Conservation (phyloP, 2,329 filamentous ascomycete species). For the Cercospora janseana region DNA sequence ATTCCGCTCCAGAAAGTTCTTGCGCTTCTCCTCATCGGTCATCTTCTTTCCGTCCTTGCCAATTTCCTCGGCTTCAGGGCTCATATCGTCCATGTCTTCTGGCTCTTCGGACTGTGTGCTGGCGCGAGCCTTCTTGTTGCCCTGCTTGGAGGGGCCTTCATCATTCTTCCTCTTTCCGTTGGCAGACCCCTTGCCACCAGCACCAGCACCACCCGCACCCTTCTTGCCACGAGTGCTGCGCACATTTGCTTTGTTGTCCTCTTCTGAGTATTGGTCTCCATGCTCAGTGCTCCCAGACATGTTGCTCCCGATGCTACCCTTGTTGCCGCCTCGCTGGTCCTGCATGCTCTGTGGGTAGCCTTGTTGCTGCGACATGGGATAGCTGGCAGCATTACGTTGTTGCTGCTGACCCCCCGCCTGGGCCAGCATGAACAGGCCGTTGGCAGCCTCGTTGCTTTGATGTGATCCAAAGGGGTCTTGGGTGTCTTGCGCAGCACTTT, state of each 20-base stretch:
- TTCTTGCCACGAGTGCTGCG: constrained; percentile 68
- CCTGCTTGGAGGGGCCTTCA: constrained; percentile 65
- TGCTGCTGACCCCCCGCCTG: constrained; percentile 59
- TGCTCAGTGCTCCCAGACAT: constrained; percentile 46
- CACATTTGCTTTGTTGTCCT: constrained; percentile 63
- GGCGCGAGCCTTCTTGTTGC: constrained; percentile 71
- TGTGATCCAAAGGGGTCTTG: constrained; percentile 76
- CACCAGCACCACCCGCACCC: no score
- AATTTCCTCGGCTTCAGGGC: constrained; percentile 44
- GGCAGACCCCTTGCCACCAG: constrained; percentile 49
- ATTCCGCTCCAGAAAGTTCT: constrained; percentile 96
- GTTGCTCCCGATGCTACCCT: constrained; percentile 60
- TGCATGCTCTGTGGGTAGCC: constrained; percentile 49
- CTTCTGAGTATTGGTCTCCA: constrained; percentile 67
- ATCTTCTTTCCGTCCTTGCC: constrained; percentile 72
- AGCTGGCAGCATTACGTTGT: constrained; percentile 46
- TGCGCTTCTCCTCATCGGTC: constrained; percentile 97
- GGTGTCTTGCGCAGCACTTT: constrained; percentile 39
- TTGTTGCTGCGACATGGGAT: constrained; percentile 46
- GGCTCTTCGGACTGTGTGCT: constrained; percentile 51
- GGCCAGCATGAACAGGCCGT: constrained; percentile 87
- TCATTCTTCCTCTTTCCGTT: constrained; percentile 77
- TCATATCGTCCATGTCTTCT: constrained; percentile 54
- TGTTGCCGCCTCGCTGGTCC: constrained; percentile 36
- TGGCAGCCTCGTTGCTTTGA: constrained; percentile 89